Evolutionary conservation across 345 rosid genomes (phyloP).

Genomic region (Aegle marmelos): DNA sequence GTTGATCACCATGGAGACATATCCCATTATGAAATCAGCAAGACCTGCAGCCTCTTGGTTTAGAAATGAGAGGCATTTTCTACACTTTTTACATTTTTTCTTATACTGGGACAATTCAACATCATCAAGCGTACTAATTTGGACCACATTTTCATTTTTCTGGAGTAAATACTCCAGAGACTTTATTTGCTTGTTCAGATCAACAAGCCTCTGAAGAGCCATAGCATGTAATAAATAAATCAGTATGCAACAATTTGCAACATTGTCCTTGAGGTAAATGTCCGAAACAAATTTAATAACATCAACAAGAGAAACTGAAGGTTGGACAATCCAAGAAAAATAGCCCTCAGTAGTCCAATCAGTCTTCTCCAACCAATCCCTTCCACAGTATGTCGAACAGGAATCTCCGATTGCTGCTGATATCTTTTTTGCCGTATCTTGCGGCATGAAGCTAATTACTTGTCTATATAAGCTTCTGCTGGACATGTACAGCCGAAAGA

Average conservation of each 20-base stretch:
- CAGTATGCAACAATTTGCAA: constrained; percentile 49
- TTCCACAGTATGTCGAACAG: constrained; percentile 49
- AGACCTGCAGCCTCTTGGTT: constrained; percentile 75
- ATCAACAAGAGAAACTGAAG: constrained; percentile 63
- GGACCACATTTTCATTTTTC: constrained; percentile 34
- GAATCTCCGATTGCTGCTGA: constrained; percentile 48
- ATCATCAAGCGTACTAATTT: constrained; percentile 42
- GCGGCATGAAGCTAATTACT: constrained; percentile 65
- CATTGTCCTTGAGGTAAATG: constrained; percentile 37
- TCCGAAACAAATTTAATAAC: constrained; percentile 52
- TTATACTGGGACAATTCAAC: constrained; percentile 18
- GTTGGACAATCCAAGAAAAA: constrained; percentile 66
- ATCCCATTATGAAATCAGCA: constrained; percentile 49
- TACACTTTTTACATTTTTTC: constrained; percentile 42
- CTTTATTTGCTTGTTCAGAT: constrained; percentile 73
- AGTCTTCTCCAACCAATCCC: constrained; percentile 59
- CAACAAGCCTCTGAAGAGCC: constrained; percentile 82
- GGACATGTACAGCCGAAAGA: constrained; percentile 68
- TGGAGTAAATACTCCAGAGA: constrained; percentile 60
- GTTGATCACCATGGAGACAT: constrained; percentile 36
- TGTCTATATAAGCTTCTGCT: constrained; percentile 71
- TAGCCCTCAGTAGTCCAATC: constrained; percentile 64
- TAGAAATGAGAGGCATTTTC: constrained; percentile 38
- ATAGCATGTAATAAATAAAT: constrained; percentile 54
- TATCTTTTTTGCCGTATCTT: constrained; percentile 50